Evolutionary conservation across 306 rosid species (phyloP).

Genomic region (Cajanus cajan): DNA sequence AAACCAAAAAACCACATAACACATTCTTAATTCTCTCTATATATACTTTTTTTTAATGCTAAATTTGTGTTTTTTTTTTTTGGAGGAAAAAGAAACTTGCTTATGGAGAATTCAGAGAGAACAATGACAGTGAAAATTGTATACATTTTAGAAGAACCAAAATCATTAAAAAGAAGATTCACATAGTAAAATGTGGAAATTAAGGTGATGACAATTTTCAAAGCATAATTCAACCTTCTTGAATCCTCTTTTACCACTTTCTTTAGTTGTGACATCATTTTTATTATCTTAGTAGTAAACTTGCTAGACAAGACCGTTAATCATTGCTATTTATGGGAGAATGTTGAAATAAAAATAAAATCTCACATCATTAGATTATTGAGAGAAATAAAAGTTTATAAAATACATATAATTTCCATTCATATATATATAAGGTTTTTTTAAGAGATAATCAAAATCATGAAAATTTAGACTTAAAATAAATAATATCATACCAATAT

Average conservation of each 20-base stretch:
- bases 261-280: constrained; percentile 24
- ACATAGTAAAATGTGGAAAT: constrained; percentile 35
- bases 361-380: too few species aligned
- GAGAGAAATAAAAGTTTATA: too few species aligned
- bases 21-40: background rate
- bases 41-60: background rate
- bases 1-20: too few species aligned
- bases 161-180: constrained; percentile 22
- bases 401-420: too few species aligned
- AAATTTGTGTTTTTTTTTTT: background rate
- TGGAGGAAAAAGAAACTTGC: background rate
- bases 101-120: constrained; percentile 42
- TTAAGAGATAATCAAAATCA: too few species aligned
- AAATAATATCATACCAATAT: too few species aligned
- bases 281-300: background rate
- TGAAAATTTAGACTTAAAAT: too few species aligned
- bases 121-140: constrained; percentile 41
- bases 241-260: constrained; percentile 49
- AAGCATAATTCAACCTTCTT: constrained; percentile 40
- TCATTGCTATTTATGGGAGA: too few species aligned
- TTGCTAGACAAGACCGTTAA: background rate
- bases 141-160: constrained; percentile 40
- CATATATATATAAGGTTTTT: too few species aligned
- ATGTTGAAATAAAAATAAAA: too few species aligned
- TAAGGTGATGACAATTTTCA: constrained; percentile 41